Percentiles rank a stretch among this genome's conserved stretches.
phyloP scores from a whole-genome alignment of 2,329 filamentous ascomycete genomes.

The Didymella exigua region DNA sequence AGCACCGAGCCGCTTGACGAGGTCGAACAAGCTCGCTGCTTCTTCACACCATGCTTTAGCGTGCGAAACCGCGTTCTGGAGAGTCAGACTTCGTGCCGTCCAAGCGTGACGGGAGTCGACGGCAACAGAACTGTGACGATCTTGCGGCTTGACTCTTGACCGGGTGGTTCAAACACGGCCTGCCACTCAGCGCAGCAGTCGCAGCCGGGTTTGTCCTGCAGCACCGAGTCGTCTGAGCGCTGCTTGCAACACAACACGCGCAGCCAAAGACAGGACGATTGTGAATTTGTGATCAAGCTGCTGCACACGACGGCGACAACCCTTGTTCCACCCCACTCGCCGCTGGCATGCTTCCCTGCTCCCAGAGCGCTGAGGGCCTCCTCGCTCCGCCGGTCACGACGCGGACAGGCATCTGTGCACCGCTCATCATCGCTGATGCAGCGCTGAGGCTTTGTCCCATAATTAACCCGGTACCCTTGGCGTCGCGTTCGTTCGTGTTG shows the following conservation, averaged over 20 bases:
- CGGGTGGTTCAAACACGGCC: constrained; percentile 9
- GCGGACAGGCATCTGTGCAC: constrained; percentile 14
- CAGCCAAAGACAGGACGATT: not conserved
- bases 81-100: constrained; percentile 14
- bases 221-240: constrained; percentile 1
- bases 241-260: constrained; percentile 3
- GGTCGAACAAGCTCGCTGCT: not conserved
- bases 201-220: constrained; percentile 3
- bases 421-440: constrained; percentile 13
- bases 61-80: constrained; percentile 11
- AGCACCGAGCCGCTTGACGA: constrained; percentile 2
- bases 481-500: constrained; percentile 18
- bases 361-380: not conserved
- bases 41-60: constrained; percentile 7
- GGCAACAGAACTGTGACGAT: constrained; percentile 6
- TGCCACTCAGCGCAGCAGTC: constrained; percentile 4
- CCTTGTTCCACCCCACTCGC: not conserved
- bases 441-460: constrained; percentile 27
- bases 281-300: not conserved
- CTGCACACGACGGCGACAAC: not conserved
- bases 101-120: constrained; percentile 4
- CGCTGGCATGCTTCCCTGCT: not conserved
- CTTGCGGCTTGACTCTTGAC: not conserved
- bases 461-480: constrained; percentile 27
- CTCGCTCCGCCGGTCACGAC: constrained; percentile 8